A percentile compares a stretch with the other conserved stretches of the same genome.
These are phyloP conservation scores for Verbascum thapsus DNA, from an alignment of 257 asterid genomes.

Conservation along the genomic window DNA sequence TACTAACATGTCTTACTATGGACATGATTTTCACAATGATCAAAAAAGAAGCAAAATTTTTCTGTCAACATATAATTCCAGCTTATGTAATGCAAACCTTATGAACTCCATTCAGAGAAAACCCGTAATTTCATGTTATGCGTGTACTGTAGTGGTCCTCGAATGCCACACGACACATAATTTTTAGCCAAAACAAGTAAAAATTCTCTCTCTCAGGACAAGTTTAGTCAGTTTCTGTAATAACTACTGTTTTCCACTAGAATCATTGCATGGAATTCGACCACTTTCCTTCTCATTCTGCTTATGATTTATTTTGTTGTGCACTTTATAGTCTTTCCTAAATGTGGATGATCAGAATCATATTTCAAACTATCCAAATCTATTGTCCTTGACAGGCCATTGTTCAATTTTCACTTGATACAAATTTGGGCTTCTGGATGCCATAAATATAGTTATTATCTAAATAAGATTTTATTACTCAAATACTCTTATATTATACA, in stretches of 20 bases:
- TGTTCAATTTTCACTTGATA: constrained; percentile 17
- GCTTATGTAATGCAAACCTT: too few relatives aligned
- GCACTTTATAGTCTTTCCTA: background rate
- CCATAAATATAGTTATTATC: constrained; percentile 25
- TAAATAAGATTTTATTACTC: constrained; percentile 25
- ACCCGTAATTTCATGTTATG: background rate
- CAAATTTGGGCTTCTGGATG: constrained; percentile 21
- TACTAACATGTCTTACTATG: background rate
- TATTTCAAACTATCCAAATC: constrained; percentile 7
- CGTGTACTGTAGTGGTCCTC: constrained; percentile 31
- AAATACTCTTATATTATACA: constrained; percentile 30
- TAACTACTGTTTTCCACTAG: constrained; percentile 11
- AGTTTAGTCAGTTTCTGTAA: constrained; percentile 11
- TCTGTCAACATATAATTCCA: too few relatives aligned
- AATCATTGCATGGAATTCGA: background rate
- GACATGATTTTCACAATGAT: background rate
- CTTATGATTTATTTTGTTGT: constrained; percentile 4
- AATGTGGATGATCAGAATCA: constrained; percentile 16
- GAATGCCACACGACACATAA: constrained; percentile 23
- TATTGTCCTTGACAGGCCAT: constrained; percentile 20
- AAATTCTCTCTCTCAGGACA: constrained; percentile 17
- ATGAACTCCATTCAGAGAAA: too few relatives aligned
- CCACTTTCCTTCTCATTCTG: background rate
- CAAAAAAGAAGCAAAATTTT: background rate
- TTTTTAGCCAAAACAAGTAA: constrained; percentile 23